A percentile compares a stretch with the other conserved stretches of the same genome.
Conservation (phyloP, 2,329 filamentous ascomycete genomes). For the Claviceps sp. region DNA sequence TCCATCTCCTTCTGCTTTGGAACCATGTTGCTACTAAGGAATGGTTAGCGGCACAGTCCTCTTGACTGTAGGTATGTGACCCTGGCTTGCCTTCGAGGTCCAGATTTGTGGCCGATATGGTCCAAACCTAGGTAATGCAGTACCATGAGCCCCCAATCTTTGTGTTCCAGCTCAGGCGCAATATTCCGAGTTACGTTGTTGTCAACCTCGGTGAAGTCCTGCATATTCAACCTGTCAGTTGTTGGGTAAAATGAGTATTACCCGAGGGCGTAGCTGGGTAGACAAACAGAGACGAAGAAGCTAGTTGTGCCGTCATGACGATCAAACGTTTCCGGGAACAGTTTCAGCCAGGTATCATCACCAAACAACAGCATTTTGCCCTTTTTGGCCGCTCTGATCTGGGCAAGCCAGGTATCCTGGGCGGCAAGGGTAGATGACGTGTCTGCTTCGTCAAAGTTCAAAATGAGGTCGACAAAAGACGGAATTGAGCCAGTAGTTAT, state of each 20-base stretch:
- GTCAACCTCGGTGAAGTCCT: conserved; percentile 98
- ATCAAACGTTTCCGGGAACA: conserved; percentile 82
- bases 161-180: conserved; percentile 54
- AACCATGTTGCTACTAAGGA: conserved; percentile 66
- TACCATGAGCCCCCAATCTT: conserved; percentile 88
- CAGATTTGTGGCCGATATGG: conserved; percentile 94
- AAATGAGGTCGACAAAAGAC: conserved; percentile 89
- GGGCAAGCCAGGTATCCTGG: conserved; percentile 93
- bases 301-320: conserved; percentile 87
- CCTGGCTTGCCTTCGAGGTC: conserved; percentile 55
- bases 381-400: conserved; percentile 60
- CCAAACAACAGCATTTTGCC: conserved; percentile 89
- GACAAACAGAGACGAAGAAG: conserved; percentile 88
- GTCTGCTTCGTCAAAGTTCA: conserved; percentile 93
- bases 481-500: conserved; percentile 97
- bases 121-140: conserved; percentile 93
- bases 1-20: conserved; percentile 96
- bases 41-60: background rate
- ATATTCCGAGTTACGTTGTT: conserved; percentile 93
- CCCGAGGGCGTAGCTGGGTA: background rate
- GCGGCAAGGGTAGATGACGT: conserved; percentile 73
- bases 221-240: background rate
- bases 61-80: background rate
- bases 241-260: background rate
- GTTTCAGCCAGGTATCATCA: conserved; percentile 95